A percentile compares a stretch with the other conserved stretches of the same genome.
Evolutionary conservation across 331 rosid genomes (phyloP).

Genomic region (Rosa hybrid): DNA sequence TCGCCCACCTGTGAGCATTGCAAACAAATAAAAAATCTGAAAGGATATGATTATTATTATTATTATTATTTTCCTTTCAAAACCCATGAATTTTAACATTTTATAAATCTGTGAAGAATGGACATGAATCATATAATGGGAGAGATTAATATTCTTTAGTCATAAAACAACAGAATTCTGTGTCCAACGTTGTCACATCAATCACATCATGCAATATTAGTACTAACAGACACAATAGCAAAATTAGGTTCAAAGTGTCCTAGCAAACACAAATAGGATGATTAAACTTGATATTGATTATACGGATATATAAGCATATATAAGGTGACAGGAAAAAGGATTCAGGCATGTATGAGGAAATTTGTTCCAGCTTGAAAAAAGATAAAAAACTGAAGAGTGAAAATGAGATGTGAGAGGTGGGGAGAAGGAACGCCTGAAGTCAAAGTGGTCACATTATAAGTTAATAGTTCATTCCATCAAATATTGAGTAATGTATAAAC

Average conservation of each 20-base stretch:
- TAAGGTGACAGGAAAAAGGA: conserved; percentile 2
- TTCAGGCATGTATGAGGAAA: neutral
- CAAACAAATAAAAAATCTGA: neutral
- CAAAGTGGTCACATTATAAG: neutral
- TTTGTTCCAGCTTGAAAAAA: neutral
- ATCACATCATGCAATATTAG: neutral
- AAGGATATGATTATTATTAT: neutral
- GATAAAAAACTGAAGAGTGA: neutral
- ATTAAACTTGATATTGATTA: neutral
- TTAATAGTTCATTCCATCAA: neutral
- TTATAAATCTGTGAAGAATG: neutral
- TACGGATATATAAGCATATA: neutral
- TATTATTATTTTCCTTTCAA: neutral
- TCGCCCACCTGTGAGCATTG: conserved; percentile 77
- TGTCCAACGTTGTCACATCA: neutral
- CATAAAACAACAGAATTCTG: neutral
- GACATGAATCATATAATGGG: neutral
- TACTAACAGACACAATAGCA: neutral
- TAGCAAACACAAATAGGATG: neutral
- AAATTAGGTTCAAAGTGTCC: neutral
- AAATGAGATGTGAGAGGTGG: neutral
- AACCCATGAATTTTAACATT: neutral
- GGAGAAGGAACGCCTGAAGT: neutral
- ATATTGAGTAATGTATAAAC: conserved; percentile 6
- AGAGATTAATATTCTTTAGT: neutral